Evolutionary conservation across 257 asterid species (phyloP), one percentile per base, ranked within the genome.

Genomic region (Agastache rugosa): DNA sequence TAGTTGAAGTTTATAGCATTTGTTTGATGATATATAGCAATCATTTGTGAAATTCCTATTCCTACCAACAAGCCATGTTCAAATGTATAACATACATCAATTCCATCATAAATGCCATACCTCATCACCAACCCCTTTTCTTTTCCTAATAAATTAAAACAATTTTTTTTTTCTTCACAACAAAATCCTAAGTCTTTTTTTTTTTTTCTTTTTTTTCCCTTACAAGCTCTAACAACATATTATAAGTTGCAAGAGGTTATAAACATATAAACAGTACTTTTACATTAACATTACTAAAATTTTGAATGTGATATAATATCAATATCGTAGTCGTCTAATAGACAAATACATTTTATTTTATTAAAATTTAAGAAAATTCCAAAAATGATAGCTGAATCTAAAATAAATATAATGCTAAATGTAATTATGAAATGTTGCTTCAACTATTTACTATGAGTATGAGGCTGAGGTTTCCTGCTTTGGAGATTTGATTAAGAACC

Each of bases 21-120:
- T 76, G 79, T 77, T 77, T 77, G 80, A 48, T 77, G 50, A 10
- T 31, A 31, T 4, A 80, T 71, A 73, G 10, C 58, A 76, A 64
- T 82, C 63, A 82, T 75, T 78, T 23, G 68, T 19, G 50, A 64
- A 29, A 39, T 25, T 67, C 68, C 72, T 41, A 58, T 34, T 56
- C 54, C 63, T 67, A 17, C 72, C 73, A 73, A 83, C 83, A 78
- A n/a, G 35, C 50, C 85, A 83, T 64, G 87, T 80, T 83, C 78
- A 74, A 77, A 45, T 72, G 82, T 72, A 80, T 61, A 69, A 63
- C 78, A 63, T 81, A 79, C 54, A 73, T 44, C 51, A 60, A 35
- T 41, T 74, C 64, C 34, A 45, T 10, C 69, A 74, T 79, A 29
- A 79, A 68, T 79, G 64, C 67, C 37, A 67, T 11, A n/a, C 63